These are phyloP conservation scores for Pseudohalonectria lignicola DNA, from an alignment of 2,329 filamentous ascomycete genomes.

Conservation along the genomic window DNA sequence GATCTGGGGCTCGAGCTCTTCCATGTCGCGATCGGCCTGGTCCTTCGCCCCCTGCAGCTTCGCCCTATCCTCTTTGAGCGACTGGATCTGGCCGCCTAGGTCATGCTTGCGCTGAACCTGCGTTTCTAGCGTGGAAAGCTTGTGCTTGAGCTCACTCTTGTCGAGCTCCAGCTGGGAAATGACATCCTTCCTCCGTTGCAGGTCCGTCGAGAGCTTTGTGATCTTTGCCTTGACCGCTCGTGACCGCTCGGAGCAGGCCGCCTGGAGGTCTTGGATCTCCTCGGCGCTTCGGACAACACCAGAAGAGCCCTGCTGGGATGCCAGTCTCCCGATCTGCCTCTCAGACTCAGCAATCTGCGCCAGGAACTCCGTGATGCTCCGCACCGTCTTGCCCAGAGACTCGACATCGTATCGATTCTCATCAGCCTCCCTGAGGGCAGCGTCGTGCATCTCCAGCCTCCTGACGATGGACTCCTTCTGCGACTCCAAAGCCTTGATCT, in stretches of 20 bases:
- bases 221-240: constrained; percentile 53
- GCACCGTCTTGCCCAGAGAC: constrained; percentile 63
- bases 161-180: constrained; percentile 67
- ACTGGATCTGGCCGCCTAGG: constrained; percentile 60
- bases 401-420: constrained; percentile 47
- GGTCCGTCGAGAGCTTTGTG: constrained; percentile 55
- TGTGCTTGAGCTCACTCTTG: constrained; percentile 61
- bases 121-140: constrained; percentile 57
- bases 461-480: constrained; percentile 50
- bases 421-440: constrained; percentile 50
- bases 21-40: constrained; percentile 60
- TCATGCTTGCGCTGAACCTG: constrained; percentile 73
- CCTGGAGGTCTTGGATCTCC: constrained; percentile 70
- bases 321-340: constrained; percentile 62
- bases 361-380: constrained; percentile 61
- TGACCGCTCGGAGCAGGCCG: constrained; percentile 54
- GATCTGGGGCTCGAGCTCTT: constrained; percentile 64
- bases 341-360: constrained; percentile 62
- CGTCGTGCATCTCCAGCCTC: constrained; percentile 58
- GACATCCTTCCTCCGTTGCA: constrained; percentile 57
- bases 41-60: constrained; percentile 62
- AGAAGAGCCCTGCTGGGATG: constrained; percentile 58
- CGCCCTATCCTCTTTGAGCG: constrained; percentile 55
- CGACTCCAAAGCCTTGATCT: constrained; percentile 40
- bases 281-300: constrained; percentile 60